These are phyloP conservation scores for Chamaecyparis obtusa DNA, from an alignment of 75 land plant genomes.

Conservation along the genomic window DNA sequence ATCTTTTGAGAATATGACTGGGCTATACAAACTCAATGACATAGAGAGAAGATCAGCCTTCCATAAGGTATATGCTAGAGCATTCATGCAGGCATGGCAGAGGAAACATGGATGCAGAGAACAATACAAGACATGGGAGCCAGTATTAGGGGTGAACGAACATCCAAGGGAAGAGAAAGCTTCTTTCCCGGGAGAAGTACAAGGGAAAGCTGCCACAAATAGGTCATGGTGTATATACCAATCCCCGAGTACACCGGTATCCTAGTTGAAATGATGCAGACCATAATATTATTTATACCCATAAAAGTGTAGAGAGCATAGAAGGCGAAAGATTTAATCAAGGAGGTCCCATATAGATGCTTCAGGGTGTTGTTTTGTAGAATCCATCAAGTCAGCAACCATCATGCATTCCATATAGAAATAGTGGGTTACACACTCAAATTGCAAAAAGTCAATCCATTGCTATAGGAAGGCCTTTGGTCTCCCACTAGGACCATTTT, in stretches of 20 bases:
- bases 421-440: no score
- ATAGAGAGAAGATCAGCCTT: no score
- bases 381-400: no score
- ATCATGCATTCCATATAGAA: no score
- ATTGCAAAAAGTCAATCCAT: no score
- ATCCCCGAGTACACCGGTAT: not conserved
- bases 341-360: no score
- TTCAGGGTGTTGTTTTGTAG: no score
- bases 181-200: no score
- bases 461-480: no score
- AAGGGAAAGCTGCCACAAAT: not conserved
- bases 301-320: no score
- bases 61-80: not conserved
- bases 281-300: not conserved
- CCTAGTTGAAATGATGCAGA: not conserved
- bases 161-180: not conserved
- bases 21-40: not conserved
- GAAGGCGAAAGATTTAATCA: no score
- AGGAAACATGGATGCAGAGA: not conserved
- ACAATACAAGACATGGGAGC: not conserved
- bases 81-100: not conserved
- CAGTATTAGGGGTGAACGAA: not conserved
- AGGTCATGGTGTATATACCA: constrained; percentile 1
- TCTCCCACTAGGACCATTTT: no score
- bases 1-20: not conserved